A percentile compares a stretch with the other conserved stretches of the same genome.
Evolutionary conservation across 257 asterid species (phyloP).

Genomic region (Solanum sejunctum): DNA sequence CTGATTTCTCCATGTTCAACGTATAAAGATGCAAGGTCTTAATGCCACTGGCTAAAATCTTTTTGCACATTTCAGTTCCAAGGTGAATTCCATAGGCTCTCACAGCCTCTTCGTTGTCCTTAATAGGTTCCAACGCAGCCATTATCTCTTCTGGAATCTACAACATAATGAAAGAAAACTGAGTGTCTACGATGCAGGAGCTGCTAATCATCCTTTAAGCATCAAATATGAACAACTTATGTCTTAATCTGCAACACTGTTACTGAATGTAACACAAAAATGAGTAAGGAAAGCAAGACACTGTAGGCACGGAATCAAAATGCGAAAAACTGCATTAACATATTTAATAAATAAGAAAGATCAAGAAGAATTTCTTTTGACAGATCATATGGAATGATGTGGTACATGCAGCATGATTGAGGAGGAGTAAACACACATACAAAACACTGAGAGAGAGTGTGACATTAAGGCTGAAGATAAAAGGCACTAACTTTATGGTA

Average conservation of each 20-base stretch:
- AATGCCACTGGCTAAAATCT: constrained; percentile 86
- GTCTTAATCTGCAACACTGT: neutral
- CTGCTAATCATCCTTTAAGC: neutral
- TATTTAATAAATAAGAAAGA: neutral
- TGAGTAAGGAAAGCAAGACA: neutral
- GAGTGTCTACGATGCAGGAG: neutral
- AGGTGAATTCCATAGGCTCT: constrained; percentile 93
- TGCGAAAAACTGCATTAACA: neutral
- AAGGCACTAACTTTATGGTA: neutral
- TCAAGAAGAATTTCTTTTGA: neutral
- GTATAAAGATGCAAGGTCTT: constrained; percentile 83
- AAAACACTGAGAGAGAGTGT: neutral
- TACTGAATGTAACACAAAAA: neutral
- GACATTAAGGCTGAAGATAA: neutral
- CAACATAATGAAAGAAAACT: neutral
- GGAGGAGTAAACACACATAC: neutral
- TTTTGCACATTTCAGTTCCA: constrained; percentile 98
- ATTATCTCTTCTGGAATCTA: constrained; percentile 83
- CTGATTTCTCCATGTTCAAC: constrained; percentile 96
- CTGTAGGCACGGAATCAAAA: neutral
- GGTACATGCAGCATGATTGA: neutral
- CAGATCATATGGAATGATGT: neutral
- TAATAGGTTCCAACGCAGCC: constrained; percentile 95
- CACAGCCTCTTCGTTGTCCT: constrained; percentile 98
- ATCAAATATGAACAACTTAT: neutral